Conservation (phyloP, 345 rosid species). For the Melastoma malabathricum region DNA sequence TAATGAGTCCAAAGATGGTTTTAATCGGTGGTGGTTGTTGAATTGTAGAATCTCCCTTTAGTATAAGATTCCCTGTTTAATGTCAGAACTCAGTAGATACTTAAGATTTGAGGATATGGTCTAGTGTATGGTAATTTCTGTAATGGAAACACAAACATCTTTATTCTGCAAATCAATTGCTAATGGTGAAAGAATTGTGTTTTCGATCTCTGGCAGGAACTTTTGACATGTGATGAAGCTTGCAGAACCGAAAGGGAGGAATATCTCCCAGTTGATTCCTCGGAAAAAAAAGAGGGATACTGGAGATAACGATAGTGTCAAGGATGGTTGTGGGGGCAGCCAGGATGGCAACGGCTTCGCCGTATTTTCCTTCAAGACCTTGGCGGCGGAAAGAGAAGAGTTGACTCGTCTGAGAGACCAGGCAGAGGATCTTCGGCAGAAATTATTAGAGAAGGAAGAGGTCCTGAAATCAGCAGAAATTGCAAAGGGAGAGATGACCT, state of each 20-base stretch:
- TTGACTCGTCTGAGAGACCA: conserved; percentile 47
- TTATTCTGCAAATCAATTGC: no score
- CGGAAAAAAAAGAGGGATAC: conserved; percentile 53
- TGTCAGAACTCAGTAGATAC: no score
- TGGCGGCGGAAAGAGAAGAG: conserved; percentile 56
- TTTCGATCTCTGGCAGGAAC: background rate
- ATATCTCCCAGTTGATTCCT: conserved; percentile 39
- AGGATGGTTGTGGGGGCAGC: conserved; percentile 17
- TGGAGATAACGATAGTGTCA: conserved; percentile 33
- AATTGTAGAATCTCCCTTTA: no score
- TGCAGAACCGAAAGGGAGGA: conserved; percentile 51
- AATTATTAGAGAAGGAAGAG: conserved; percentile 75
- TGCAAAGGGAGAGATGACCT: conserved; percentile 34
- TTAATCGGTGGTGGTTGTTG: no score
- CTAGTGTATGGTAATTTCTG: no score
- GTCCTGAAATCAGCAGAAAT: conserved; percentile 54
- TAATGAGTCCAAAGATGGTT: no score
- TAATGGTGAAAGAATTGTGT: no score
- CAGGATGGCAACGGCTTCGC: conserved; percentile 39
- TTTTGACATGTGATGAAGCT: conserved; percentile 14
- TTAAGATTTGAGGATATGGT: no score
- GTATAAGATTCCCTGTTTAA: no score
- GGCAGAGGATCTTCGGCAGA: conserved; percentile 55
- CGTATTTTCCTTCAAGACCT: conserved; percentile 29
- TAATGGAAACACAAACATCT: no score